Percentiles rank a stretch among this genome's conserved stretches.
These are phyloP conservation scores for Pseudevernia furfuracea DNA, from an alignment of 495 filamentous ascomycete species.

Conservation along the genomic window DNA sequence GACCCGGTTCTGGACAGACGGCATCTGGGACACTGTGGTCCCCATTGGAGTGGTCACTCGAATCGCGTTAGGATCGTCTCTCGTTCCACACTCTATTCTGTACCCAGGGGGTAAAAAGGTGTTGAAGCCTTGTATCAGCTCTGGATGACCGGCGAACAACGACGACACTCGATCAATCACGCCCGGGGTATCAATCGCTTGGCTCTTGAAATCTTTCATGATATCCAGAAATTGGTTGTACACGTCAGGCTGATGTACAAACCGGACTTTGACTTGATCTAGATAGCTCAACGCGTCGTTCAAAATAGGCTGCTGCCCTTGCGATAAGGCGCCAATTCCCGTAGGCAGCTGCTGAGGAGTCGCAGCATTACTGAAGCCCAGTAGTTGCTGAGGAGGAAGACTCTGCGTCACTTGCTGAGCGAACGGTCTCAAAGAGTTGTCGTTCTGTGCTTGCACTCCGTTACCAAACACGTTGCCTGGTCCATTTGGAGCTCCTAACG, in stretches of 20 bases:
- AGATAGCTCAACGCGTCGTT: constrained; percentile 97
- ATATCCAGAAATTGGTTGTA: constrained; percentile 98
- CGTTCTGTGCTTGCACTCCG: constrained; percentile 52
- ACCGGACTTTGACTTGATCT: constrained; percentile 98
- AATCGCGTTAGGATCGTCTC: constrained; percentile 88
- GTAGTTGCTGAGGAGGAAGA: constrained; percentile 51
- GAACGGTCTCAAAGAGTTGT: constrained; percentile 52
- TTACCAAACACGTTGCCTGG: constrained; percentile 59
- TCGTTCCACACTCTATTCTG: constrained; percentile 88
- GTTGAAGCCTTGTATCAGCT: constrained; percentile 96
- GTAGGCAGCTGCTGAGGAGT: constrained; percentile 42
- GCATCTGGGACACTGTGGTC: constrained; percentile 40
- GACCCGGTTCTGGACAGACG: constrained; percentile 22
- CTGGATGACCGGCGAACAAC: constrained; percentile 94
- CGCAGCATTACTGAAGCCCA: constrained; percentile 45
- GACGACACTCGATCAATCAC: constrained; percentile 95
- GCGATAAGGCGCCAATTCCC: constrained; percentile 53
- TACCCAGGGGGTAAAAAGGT: constrained; percentile 97
- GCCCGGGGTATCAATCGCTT: constrained; percentile 96
- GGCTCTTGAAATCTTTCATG: constrained; percentile 99
- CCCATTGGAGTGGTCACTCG: constrained; percentile 95
- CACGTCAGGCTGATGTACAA: constrained; percentile 92
- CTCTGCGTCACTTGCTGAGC: constrained; percentile 55
- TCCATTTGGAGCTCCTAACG: constrained; percentile 59
- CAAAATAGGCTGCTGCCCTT: constrained; percentile 91